Conservation (phyloP, 1,284 basidiomycete species). For the Cryptococcus sp. region DNA sequence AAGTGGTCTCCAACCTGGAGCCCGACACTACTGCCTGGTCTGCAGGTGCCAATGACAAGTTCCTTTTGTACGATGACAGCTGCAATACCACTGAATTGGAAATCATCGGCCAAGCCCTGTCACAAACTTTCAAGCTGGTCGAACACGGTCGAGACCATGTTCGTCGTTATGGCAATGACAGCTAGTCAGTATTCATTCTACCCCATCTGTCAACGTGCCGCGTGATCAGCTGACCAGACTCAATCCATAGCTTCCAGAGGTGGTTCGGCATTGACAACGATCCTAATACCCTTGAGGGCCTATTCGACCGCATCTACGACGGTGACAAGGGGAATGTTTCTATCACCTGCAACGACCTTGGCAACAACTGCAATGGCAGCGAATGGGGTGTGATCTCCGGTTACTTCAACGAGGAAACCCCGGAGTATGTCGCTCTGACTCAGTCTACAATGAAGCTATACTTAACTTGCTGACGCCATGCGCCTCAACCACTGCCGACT, state of each 20-base stretch:
- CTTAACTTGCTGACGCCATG: neutral
- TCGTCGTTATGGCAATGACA: conserved; percentile 16
- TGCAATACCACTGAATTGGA: conserved; percentile 17
- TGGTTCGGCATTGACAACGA: conserved; percentile 17
- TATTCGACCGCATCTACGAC: conserved; percentile 15
- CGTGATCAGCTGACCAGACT: neutral
- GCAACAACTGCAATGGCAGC: conserved; percentile 9
- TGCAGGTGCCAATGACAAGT: conserved; percentile 1
- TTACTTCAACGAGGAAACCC: conserved; percentile 13
- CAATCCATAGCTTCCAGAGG: conserved; percentile 11
- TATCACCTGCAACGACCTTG: conserved; percentile 17
- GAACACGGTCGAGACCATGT: conserved; percentile 17
- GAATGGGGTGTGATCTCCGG: conserved; percentile 19
- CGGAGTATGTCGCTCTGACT: conserved; percentile 9
- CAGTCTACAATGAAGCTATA: too few relatives aligned
- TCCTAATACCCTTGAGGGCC: conserved; percentile 12
- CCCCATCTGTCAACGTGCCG: neutral
- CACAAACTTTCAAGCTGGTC: conserved; percentile 11
- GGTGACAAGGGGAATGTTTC: conserved; percentile 19
- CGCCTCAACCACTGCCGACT: too few relatives aligned
- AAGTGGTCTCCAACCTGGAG: conserved; percentile 1
- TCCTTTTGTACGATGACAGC: neutral
- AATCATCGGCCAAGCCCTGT: conserved; percentile 14
- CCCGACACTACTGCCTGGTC: conserved; percentile 8
- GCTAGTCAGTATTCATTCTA: conserved; percentile 3